Percentiles rank a stretch among this genome's conserved stretches.
Evolutionary conservation across 768 basidiomycete genomes (phyloP).

Genomic region (Tricholoma sp.): DNA sequence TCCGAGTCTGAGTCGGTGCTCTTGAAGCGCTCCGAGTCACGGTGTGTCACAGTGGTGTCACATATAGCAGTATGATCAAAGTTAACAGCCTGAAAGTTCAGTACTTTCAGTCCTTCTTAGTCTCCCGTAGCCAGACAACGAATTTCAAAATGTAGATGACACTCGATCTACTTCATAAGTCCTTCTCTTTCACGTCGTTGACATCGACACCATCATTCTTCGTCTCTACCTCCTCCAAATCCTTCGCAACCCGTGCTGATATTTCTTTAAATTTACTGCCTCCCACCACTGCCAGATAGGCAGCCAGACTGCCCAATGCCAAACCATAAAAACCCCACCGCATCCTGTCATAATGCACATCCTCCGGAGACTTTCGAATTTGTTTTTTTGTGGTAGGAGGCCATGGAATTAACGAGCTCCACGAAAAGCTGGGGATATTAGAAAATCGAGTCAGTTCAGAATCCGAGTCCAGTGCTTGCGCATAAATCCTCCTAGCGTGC

Average conservation of each 20-base stretch:
- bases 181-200: too few relatives aligned
- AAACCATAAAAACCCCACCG: slow-evolving; percentile 51
- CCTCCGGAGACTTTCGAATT: slow-evolving; percentile 32
- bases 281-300: slow-evolving; percentile 30
- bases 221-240: slow-evolving; percentile 6
- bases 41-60: slow-evolving; percentile 5
- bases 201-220: slow-evolving; percentile 1
- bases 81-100: too few relatives aligned
- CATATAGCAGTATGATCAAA: too few relatives aligned
- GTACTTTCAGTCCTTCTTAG: too few relatives aligned
- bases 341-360: slow-evolving; percentile 41
- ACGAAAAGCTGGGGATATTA: slow-evolving; percentile 19
- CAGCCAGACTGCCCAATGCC: slow-evolving; percentile 36
- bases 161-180: too few relatives aligned
- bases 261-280: slow-evolving; percentile 4
- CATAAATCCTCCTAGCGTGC: slow-evolving; percentile 51
- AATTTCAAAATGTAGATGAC: too few relatives aligned
- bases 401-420: slow-evolving; percentile 37
- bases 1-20: neutral
- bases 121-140: too few relatives aligned
- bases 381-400: slow-evolving; percentile 12
- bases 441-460: slow-evolving; percentile 10
- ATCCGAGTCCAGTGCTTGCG: slow-evolving; percentile 16
- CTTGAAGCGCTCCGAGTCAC: too few relatives aligned
- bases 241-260: neutral